Evolutionary conservation across 345 rosid genomes (phyloP).

Genomic region (Eucalyptus regnans): DNA sequence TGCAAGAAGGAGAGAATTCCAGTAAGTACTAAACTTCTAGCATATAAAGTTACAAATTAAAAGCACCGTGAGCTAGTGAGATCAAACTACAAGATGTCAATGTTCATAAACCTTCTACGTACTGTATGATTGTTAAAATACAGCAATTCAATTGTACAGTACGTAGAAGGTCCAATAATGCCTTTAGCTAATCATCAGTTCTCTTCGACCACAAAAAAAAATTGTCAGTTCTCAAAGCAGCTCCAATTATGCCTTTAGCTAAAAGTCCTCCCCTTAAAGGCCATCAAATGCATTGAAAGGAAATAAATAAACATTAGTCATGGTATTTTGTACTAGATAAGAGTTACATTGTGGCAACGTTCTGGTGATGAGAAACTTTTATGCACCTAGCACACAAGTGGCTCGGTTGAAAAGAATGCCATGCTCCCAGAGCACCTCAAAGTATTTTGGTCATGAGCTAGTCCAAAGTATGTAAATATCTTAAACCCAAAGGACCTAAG

Average conservation of each 20-base stretch:
- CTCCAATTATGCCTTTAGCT: background rate
- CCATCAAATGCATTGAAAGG: background rate
- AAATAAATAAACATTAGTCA: background rate
- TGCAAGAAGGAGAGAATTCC: slow-evolving; percentile 5
- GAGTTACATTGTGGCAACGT: background rate
- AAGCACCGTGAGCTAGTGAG: background rate
- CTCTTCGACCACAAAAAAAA: no score
- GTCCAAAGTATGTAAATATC: background rate
- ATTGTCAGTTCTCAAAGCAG: background rate
- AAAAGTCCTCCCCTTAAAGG: background rate
- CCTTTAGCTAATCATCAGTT: background rate
- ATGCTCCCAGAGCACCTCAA: background rate
- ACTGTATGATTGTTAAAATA: background rate
- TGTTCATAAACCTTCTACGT: background rate
- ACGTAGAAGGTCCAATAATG: background rate
- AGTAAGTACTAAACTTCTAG: background rate
- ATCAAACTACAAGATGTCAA: background rate
- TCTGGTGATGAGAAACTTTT: background rate
- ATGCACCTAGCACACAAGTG: background rate
- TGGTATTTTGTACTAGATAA: background rate
- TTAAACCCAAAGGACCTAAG: background rate
- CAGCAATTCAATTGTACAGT: background rate
- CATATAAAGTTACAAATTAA: background rate
- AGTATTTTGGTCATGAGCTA: background rate
- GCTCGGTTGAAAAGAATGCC: background rate